Base-by-base conservation (phyloP, 371 early-diverging fungal species). In the Coemansia sp. region DNA sequence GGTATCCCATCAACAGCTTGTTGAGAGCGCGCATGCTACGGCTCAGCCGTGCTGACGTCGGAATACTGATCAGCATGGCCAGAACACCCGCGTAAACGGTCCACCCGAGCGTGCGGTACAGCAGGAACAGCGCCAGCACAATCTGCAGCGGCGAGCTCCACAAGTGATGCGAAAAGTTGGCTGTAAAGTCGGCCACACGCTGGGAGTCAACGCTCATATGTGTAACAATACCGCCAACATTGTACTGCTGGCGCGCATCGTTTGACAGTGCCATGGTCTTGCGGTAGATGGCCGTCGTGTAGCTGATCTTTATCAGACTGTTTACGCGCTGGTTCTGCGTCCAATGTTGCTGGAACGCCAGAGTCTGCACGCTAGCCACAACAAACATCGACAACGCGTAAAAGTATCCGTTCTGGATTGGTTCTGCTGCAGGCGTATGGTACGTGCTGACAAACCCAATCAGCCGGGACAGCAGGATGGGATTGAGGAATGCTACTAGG, bases 91-190 rank as follows among this genome's bases (percentile, higher is more conserved):
- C 94, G 80, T 93, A 91, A 37, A 90, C 85, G 60, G 93, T 86
- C 58, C 87, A 86, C 3, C 96, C 94, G 74, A 98, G 87, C 0
- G 91, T 90, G 26, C 86, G 80, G 73, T 89, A 92, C 21, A 97
- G 84, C 58, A 96, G 86, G 61, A 82, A 82, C 50, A 98, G 80
- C 0, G 93, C 88, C 52, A 96, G 64, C 0, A 82, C 66, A 52
- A 96, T 93, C 80, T 96, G 95, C 65, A 96, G 87, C n/a, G 95
- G 93, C 7, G 92, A 89, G 63, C 91, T 90, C 94, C 93, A 94
- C 5, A 91, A 70, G 47, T 92, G 73, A 53, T 91, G 90, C 4
- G 84, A 85, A 60, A 81, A 83, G 68, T 57, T 28, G 14, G 51
- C 26, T 1, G 50, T 61, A 39, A 92, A 75, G 58, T 89, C 88